Conservation (phyloP, 176 grass and related monocot genomes). For the Themeda triandra region DNA sequence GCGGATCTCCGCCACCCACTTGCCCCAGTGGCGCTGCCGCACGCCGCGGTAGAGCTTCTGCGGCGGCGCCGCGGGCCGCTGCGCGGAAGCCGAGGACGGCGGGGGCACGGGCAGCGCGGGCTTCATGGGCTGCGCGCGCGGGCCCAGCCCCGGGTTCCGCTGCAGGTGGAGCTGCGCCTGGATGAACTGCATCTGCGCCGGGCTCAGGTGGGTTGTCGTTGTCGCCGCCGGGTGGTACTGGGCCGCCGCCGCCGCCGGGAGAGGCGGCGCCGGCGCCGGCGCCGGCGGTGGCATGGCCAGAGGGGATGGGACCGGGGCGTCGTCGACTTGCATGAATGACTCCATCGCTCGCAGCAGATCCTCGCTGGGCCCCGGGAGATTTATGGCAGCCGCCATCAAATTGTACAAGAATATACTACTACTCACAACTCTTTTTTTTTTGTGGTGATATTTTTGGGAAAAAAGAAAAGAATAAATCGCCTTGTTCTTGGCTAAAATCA, state of each 20-base stretch:
- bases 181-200: constrained; percentile 32
- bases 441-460: neutral
- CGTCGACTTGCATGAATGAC: constrained; percentile 16
- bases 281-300: neutral
- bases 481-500: constrained; percentile 41
- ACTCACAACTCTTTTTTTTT: neutral
- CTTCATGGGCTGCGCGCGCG: constrained; percentile 39
- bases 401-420: neutral
- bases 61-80: neutral
- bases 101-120: constrained; percentile 22
- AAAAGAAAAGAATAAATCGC: neutral
- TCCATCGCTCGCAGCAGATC: constrained; percentile 30
- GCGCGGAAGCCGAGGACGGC: neutral
- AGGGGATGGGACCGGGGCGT: neutral
- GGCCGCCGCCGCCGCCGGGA: neutral
- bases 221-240: neutral
- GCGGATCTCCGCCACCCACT: constrained; percentile 89
- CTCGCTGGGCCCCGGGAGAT: neutral
- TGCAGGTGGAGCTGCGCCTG: constrained; percentile 31
- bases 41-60: constrained; percentile 82
- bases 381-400: constrained; percentile 45
- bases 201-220: constrained; percentile 31
- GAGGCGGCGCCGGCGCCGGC: neutral
- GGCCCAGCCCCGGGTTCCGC: constrained; percentile 18
- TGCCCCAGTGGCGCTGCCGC: constrained; percentile 85